phyloP scores from a whole-genome alignment of 2,329 filamentous ascomycete genomes.

The Amphichorda felina region DNA sequence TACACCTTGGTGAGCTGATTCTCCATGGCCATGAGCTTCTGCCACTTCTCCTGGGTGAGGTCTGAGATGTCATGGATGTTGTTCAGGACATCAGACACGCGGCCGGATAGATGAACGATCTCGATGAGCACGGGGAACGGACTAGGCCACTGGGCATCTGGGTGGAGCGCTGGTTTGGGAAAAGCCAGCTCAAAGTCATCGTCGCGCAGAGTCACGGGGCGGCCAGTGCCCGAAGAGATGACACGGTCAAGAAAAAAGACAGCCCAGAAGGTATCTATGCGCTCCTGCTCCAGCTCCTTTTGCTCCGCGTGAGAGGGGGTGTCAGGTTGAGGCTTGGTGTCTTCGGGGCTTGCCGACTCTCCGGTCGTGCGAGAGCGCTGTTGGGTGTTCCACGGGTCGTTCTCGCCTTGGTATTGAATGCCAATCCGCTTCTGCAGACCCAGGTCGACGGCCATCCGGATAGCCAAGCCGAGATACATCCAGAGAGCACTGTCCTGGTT shows the following conservation, averaged over 20 bases:
- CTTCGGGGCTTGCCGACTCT: conserved; percentile 20
- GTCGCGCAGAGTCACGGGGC: conserved; percentile 72
- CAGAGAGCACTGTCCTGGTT: conserved; percentile 82
- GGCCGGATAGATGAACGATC: conserved; percentile 77
- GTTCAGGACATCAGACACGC: conserved; percentile 76
- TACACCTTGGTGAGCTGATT: conserved; percentile 61
- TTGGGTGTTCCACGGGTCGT: conserved; percentile 33
- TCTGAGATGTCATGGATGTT: conserved; percentile 64
- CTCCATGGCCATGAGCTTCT: conserved; percentile 66
- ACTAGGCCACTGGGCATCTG: conserved; percentile 57
- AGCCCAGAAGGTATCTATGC: conserved; percentile 81
- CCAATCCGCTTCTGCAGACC: conserved; percentile 76
- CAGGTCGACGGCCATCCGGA: conserved; percentile 70
- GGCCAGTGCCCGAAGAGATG: conserved; percentile 77
- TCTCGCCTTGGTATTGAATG: conserved; percentile 45
- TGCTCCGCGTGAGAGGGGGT: conserved; percentile 36
- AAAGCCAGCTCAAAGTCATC: conserved; percentile 76
- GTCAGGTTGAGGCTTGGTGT: conserved; percentile 28
- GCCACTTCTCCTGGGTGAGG: conserved; percentile 62
- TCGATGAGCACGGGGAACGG: conserved; percentile 72
- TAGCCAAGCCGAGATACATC: conserved; percentile 87
- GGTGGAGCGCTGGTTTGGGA: conserved; percentile 34
- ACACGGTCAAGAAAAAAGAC: conserved; percentile 81
- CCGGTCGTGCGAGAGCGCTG: conserved; percentile 24
- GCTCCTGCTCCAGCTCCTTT: conserved; percentile 63